Evolutionary conservation across 2,329 filamentous ascomycete genomes (phyloP).

Genomic region (Trichoderma sp.): DNA sequence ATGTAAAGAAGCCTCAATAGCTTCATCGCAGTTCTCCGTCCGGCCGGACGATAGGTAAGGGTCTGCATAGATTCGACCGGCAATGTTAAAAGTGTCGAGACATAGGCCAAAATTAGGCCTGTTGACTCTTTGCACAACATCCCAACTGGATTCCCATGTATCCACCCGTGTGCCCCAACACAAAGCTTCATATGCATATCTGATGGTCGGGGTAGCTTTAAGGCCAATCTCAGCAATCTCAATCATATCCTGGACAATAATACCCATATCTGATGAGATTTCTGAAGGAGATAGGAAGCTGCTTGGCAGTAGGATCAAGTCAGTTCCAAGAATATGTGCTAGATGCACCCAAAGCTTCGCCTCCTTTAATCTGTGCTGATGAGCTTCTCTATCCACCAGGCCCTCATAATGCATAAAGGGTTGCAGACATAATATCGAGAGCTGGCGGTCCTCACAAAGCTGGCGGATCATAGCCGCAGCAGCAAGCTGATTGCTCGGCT

Average conservation of each 20-base stretch:
- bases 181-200: slow-evolving; percentile 75
- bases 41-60: slow-evolving; percentile 58
- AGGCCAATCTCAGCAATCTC: slow-evolving; percentile 70
- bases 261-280: slow-evolving; percentile 51
- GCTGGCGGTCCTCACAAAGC: slow-evolving; percentile 59
- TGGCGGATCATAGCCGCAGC: slow-evolving; percentile 61
- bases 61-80: slow-evolving; percentile 71
- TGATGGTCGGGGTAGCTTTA: slow-evolving; percentile 57
- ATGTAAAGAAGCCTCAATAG: slow-evolving; percentile 57
- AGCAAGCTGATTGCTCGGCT: slow-evolving; percentile 51
- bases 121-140: slow-evolving; percentile 66
- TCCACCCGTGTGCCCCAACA: slow-evolving; percentile 72
- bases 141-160: slow-evolving; percentile 74
- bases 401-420: slow-evolving; percentile 82
- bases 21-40: slow-evolving; percentile 57
- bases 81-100: slow-evolving; percentile 79
- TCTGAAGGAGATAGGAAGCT: slow-evolving; percentile 62
- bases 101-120: slow-evolving; percentile 75
- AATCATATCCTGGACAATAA: slow-evolving; percentile 65
- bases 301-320: slow-evolving; percentile 75
- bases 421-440: slow-evolving; percentile 68
- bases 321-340: slow-evolving; percentile 65
- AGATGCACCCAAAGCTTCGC: slow-evolving; percentile 72
- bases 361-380: slow-evolving; percentile 61
- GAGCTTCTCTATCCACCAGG: slow-evolving; percentile 63